phyloP scores from a whole-genome alignment of 345 rosid genomes.

The Rhodamnia rubescens region DNA sequence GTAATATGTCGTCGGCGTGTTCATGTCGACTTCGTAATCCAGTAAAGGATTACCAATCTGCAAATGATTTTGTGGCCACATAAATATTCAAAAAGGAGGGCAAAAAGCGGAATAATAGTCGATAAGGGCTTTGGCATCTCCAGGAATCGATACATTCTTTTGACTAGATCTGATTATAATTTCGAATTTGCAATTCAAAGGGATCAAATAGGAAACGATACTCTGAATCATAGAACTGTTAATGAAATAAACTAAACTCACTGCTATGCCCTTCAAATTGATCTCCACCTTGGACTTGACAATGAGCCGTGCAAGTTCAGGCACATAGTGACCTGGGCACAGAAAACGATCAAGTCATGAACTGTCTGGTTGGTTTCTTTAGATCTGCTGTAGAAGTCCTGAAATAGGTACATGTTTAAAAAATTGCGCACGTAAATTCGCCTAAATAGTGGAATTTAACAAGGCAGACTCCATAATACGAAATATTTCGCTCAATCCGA shows the following conservation, averaged over 20 bases:
- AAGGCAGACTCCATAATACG: neutral
- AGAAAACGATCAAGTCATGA: neutral
- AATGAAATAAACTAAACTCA: constrained; percentile 1
- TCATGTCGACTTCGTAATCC: constrained; percentile 20
- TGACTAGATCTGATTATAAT: neutral
- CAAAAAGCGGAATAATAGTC: neutral
- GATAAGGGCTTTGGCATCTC: neutral
- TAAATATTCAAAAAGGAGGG: neutral
- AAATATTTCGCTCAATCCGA: neutral
- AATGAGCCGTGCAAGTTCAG: constrained; percentile 30
- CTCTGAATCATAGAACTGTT: neutral
- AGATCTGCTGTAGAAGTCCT: neutral
- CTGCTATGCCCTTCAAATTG: constrained; percentile 31
- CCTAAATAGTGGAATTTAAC: neutral
- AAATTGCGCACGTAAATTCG: neutral
- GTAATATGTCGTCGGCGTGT: constrained; percentile 5
- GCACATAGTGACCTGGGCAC: constrained; percentile 33
- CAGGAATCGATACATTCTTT: neutral
- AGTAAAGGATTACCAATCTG: constrained; percentile 35
- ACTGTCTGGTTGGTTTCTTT: neutral
- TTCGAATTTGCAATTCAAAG: neutral
- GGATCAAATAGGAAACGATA: neutral
- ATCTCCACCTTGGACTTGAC: constrained; percentile 7
- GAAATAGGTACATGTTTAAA: neutral
- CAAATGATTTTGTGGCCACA: neutral